phyloP scores from a whole-genome alignment of 768 basidiomycete genomes.

The Mycena metata region DNA sequence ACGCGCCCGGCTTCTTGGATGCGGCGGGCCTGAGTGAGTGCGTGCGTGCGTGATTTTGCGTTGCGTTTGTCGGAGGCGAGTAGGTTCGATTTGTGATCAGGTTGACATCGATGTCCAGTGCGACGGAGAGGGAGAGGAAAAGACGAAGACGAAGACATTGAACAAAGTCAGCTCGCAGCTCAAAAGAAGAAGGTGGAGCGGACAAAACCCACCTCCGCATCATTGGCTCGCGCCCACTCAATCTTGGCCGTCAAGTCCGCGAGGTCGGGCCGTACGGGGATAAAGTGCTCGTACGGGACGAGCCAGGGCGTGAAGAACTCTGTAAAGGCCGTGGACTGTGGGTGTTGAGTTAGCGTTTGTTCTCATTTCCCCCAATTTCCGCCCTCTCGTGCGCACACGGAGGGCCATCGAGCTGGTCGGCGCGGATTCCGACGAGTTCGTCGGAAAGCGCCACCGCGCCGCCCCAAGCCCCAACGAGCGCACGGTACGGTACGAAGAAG shows the following conservation, averaged over 20 bases:
- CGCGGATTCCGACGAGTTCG: too few species aligned
- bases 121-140: not conserved
- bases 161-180: not conserved
- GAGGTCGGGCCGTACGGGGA: constrained; percentile 26
- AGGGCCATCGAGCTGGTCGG: too few species aligned
- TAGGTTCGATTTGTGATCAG: too few species aligned
- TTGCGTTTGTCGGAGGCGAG: too few species aligned
- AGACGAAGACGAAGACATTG: not conserved
- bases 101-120: not conserved
- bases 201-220: constrained; percentile 16
- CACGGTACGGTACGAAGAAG: not conserved
- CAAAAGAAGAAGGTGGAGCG: too few species aligned
- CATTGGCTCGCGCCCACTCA: constrained; percentile 28
- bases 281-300: constrained; percentile 31
- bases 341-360: not conserved
- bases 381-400: too few species aligned
- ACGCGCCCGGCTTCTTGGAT: constrained; percentile 20
- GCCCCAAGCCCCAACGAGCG: too few species aligned
- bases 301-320: constrained; percentile 37
- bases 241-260: constrained; percentile 25
- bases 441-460: too few species aligned
- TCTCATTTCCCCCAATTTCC: not conserved
- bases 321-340: constrained; percentile 27
- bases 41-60: too few species aligned
- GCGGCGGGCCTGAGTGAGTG: constrained; percentile 23